phyloP scores from a whole-genome alignment of 139 green algal genomes.

The Mychonastes homosphaera region DNA sequence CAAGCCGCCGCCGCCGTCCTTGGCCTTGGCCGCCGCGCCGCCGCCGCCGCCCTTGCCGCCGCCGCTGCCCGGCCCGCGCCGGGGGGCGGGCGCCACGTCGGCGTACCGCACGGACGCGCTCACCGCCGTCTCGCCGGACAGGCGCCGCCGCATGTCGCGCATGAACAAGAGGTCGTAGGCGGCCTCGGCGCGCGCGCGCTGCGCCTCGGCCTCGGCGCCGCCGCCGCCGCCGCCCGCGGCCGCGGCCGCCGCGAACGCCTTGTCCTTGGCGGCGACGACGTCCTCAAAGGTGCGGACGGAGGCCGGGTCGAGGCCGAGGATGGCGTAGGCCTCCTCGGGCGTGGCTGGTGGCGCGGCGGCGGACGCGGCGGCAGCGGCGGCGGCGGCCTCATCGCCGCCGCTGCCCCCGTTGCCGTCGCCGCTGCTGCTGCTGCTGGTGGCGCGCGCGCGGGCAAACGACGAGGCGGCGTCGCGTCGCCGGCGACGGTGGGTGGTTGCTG shows the following conservation, averaged over 20 bases:
- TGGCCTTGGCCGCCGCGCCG: not conserved
- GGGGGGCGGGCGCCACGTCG: constrained; percentile 23
- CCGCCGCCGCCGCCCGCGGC: not conserved
- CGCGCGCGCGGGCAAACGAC: no score
- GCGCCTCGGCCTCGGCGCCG: not conserved
- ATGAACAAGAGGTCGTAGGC: constrained; percentile 72
- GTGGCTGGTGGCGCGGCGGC: no score
- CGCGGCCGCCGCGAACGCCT: constrained; percentile 18
- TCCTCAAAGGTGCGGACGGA: constrained; percentile 38
- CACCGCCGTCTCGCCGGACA: constrained; percentile 40
- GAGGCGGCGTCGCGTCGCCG: no score
- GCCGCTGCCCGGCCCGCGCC: not conserved
- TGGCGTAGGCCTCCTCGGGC: not conserved
- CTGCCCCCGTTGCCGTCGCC: no score
- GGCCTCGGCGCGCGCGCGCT: constrained; percentile 26
- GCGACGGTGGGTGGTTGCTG: no score
- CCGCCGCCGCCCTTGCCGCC: not conserved
- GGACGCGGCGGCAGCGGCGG: no score
- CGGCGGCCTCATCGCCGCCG: no score
- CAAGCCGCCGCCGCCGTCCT: not conserved
- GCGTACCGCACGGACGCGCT: constrained; percentile 32
- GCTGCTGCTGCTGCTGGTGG: no score
- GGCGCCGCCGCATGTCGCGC: constrained; percentile 55
- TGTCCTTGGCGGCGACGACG: constrained; percentile 48
- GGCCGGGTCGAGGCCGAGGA: not conserved